These are phyloP conservation scores for Claviceps sp. DNA, from an alignment of 2,329 filamentous ascomycete genomes.

Conservation along the genomic window DNA sequence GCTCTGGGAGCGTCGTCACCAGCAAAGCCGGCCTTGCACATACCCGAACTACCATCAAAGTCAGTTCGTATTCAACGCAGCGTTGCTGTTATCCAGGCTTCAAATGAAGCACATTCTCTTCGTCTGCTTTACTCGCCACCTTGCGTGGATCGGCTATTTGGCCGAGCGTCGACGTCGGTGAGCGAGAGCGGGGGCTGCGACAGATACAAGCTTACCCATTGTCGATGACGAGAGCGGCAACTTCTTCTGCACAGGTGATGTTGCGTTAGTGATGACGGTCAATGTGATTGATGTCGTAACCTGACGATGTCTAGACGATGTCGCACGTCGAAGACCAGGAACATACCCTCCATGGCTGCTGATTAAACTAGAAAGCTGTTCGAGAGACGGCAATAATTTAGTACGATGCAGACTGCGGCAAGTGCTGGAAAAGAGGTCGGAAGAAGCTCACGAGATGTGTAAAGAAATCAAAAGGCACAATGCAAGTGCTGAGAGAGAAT, in stretches of 20 bases:
- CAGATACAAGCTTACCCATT: conserved; percentile 78
- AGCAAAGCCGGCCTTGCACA: conserved; percentile 99
- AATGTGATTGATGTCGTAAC: not conserved
- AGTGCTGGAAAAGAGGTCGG: not conserved
- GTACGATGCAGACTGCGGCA: not conserved
- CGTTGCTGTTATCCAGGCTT: not conserved
- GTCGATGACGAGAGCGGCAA: conserved; percentile 99
- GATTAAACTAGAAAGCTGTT: conserved; percentile 27
- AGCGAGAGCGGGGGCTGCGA: conserved; percentile 18
- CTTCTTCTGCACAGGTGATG: conserved; percentile 67
- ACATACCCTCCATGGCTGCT: conserved; percentile 44
- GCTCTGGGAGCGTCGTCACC: conserved; percentile 99
- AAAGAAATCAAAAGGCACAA: not conserved
- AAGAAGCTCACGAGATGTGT: conserved; percentile 12
- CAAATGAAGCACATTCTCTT: not conserved
- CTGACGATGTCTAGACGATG: not conserved
- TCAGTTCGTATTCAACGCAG: conserved; percentile 20
- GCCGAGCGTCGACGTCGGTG: conserved; percentile 18
- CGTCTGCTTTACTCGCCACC: not conserved
- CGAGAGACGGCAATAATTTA: conserved; percentile 7
- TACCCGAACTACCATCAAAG: conserved; percentile 70
- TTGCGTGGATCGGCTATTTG: conserved; percentile 5
- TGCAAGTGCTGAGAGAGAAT: conserved; percentile 10
- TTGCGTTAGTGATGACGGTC: conserved; percentile 26
- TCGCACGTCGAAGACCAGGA: conserved; percentile 5